A percentile compares a stretch with the other conserved stretches of the same genome.
These are phyloP conservation scores for Platismatia glauca DNA, from an alignment of 495 filamentous ascomycete genomes.

Conservation along the genomic window DNA sequence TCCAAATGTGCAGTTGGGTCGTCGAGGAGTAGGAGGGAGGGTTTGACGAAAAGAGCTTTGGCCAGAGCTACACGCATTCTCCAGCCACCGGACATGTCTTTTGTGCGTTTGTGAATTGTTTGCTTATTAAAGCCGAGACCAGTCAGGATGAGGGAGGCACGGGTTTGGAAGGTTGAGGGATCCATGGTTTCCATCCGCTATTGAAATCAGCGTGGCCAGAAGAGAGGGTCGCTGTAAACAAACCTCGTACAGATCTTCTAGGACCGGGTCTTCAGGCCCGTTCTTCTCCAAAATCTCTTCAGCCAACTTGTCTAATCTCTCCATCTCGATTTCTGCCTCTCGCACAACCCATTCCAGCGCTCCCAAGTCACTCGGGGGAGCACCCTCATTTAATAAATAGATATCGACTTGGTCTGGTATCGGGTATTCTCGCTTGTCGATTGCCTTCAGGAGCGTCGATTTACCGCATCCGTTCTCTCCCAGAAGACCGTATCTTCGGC, in stretches of 20 bases:
- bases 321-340: constrained; percentile 91
- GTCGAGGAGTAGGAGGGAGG: constrained; percentile 88
- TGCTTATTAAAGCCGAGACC: constrained; percentile 98
- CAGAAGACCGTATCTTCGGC: constrained; percentile 85
- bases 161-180: constrained; percentile 96
- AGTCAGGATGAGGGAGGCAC: constrained; percentile 91
- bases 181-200: constrained; percentile 99
- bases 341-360: constrained; percentile 95
- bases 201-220: constrained; percentile 27
- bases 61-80: constrained; percentile 97
- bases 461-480: constrained; percentile 99
- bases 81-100: constrained; percentile 99
- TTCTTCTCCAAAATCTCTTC: constrained; percentile 87
- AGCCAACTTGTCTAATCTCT: constrained; percentile 73
- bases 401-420: constrained; percentile 97
- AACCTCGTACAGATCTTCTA: constrained; percentile 96
- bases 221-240: constrained; percentile 26
- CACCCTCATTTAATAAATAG: constrained; percentile 96
- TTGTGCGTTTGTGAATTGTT: constrained; percentile 97
- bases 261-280: constrained; percentile 80
- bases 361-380: constrained; percentile 78
- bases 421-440: constrained; percentile 86
- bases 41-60: constrained; percentile 98
- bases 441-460: constrained; percentile 91
- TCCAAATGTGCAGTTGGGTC: constrained; percentile 99